Conservation (phyloP, 2,329 filamentous ascomycete genomes). For the Alternaria sp. region DNA sequence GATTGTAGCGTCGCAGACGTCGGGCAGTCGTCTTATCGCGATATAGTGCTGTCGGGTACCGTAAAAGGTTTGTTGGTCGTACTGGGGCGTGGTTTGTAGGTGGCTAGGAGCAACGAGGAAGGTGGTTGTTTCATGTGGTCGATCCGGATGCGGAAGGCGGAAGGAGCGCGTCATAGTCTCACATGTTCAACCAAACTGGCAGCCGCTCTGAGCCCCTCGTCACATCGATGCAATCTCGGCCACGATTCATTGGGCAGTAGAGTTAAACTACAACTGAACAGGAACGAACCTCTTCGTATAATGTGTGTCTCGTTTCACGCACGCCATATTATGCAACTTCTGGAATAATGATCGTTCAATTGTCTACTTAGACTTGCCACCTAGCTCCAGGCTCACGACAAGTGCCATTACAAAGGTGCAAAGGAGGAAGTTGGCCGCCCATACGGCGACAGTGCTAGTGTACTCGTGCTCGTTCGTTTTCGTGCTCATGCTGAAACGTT, state of each 20-base stretch:
- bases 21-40: neutral
- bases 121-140: conserved; percentile 14
- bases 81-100: neutral
- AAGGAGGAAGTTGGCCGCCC: conserved; percentile 4
- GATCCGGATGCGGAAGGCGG: conserved; percentile 20
- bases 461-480: conserved; percentile 4
- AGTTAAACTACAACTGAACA: too few species aligned
- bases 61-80: neutral
- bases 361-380: conserved; percentile 15
- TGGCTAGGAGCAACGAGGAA: conserved; percentile 15
- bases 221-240: conserved; percentile 5
- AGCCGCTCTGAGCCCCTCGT: conserved; percentile 5
- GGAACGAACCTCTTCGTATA: neutral
- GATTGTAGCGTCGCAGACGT: neutral
- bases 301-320: neutral
- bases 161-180: conserved; percentile 16
- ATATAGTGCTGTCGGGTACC: neutral
- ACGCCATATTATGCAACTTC: neutral
- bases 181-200: neutral
- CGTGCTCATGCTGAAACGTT: conserved; percentile 24
- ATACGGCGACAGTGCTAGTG: conserved; percentile 14
- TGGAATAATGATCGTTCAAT: conserved; percentile 3
- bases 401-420: conserved; percentile 11
- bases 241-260: neutral
- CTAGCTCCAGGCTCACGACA: conserved; percentile 24